Base-by-base conservation (phyloP, 345 rosid species). In the Populus euphratica region DNA sequence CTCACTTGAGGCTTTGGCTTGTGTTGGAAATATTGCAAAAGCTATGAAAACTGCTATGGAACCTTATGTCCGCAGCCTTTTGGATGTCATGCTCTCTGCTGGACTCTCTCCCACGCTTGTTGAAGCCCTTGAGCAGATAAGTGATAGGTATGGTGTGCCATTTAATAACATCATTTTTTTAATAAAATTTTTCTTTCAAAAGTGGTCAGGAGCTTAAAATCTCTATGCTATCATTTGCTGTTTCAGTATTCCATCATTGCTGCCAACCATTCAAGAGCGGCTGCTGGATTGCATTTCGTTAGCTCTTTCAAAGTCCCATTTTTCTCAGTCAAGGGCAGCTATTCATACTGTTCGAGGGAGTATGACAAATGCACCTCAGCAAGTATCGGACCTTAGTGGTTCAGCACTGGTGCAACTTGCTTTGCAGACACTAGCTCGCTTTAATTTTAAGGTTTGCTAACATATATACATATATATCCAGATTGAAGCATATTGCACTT, bases 1-100 rank as follows among this genome's bases (percentile, higher is more conserved):
- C 68, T 94, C 93, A 38, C 94, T 90, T 14, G 98, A 96, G 88
- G 99, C 99, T 81, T 86, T 94, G 86, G 94, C 97, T 76, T 94
- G 98, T 81, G 94, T 94, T 81, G 98, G 99, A 78, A 96, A 92
- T 86, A 90, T 96, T 36, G 97, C 99, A 66, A 94, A 89, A 86
- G 98, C 99, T 64, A 96, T 96, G 98, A 97, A 98, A 44, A 81
- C 83, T 72, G 85, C 79, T 41, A 88, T 94, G 92, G 99, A 96
- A 86, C 84, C 89, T 83, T 84, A 92, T 85, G 93, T 92, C 52
- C 91, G 93, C 67, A 88, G 85, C 79, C 93, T 96, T 80, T 82
- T 94, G 86, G 97, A 94, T 83, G 89, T 88, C 81, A 91, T 94
- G 94, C 89, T 94, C 83, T 84, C 94, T 81, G 88, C 97, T 78